Evolutionary conservation across 768 basidiomycete genomes (phyloP).

Genomic region (Pleurotus cornucopiae): DNA sequence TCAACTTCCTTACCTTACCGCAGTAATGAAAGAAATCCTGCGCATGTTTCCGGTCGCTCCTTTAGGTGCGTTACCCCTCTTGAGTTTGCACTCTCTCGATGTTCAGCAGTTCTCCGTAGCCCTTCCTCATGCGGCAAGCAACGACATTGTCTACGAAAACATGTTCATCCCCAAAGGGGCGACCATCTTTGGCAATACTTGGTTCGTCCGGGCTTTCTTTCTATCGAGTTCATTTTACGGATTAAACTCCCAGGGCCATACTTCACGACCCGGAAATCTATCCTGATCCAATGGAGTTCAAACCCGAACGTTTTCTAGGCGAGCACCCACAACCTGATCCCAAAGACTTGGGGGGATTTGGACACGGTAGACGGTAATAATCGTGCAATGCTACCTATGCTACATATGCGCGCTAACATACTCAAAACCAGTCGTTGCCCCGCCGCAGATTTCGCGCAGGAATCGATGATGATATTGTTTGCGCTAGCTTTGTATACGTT

Average conservation of each 20-base stretch:
- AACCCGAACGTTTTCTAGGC: constrained; percentile 41
- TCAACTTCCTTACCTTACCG: constrained; percentile 11
- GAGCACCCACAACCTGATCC: constrained; percentile 11
- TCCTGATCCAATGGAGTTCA: constrained; percentile 44
- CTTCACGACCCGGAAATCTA: constrained; percentile 45
- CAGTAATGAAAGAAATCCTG: constrained; percentile 10
- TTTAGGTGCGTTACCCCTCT: not conserved
- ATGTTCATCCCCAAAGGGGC: constrained; percentile 21
- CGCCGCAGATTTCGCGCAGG: not conserved
- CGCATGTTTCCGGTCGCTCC: constrained; percentile 8
- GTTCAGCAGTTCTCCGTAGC: not conserved
- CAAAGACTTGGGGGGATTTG: constrained; percentile 12
- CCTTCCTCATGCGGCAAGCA: constrained; percentile 7
- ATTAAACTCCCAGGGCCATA: constrained; percentile 37
- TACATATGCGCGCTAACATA: not conserved
- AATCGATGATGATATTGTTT: not conserved
- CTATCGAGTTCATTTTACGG: not conserved
- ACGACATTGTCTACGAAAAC: constrained; percentile 25
- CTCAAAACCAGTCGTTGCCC: not conserved
- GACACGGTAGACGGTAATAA: constrained; percentile 18
- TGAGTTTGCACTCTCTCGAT: not conserved
- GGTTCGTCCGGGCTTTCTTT: not conserved
- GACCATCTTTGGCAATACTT: not conserved
- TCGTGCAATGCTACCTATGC: not conserved
- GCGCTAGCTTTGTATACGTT: not conserved